Evolutionary conservation across 352 stramenopile genomes (phyloP).

Genomic region (Phytophthora lateralis): DNA sequence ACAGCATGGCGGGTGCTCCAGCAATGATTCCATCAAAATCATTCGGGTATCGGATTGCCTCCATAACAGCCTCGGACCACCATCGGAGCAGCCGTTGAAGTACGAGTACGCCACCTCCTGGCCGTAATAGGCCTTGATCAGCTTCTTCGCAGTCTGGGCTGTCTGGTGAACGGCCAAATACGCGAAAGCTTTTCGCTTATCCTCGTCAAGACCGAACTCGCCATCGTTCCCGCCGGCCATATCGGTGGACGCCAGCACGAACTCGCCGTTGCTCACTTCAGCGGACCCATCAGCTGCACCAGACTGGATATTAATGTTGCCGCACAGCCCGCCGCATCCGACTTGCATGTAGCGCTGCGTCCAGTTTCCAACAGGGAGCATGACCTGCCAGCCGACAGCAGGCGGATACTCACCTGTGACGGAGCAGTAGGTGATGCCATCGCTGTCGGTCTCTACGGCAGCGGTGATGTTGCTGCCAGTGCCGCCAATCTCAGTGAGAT

Average conservation of each 20-base stretch:
- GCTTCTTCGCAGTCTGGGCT: constrained; percentile 39
- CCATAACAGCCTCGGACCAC: constrained; percentile 47
- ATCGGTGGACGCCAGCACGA: constrained; percentile 35
- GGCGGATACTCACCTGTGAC: constrained; percentile 29
- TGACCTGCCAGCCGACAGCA: constrained; percentile 32
- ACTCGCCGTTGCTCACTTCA: constrained; percentile 36
- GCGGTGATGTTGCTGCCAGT: constrained; percentile 34
- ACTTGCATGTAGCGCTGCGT: constrained; percentile 51
- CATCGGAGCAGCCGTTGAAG: constrained; percentile 53
- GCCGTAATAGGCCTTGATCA: constrained; percentile 48
- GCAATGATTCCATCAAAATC: constrained; percentile 52
- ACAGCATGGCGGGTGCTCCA: constrained; percentile 44
- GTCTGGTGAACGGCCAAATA: constrained; percentile 49
- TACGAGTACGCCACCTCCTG: constrained; percentile 45
- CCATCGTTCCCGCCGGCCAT: constrained; percentile 40
- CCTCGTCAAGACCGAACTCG: constrained; percentile 41
- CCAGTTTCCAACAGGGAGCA: constrained; percentile 44
- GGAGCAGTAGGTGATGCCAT: constrained; percentile 38
- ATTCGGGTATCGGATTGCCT: constrained; percentile 44
- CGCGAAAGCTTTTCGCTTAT: constrained; percentile 37
- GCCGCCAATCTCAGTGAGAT: constrained; percentile 33
- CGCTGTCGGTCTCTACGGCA: constrained; percentile 26
- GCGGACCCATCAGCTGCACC: constrained; percentile 35
- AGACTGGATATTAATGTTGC: constrained; percentile 30
- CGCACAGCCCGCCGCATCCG: constrained; percentile 47